Evolutionary conservation across 176 grass and related monocot species (phyloP).

Genomic region (Carex scoparia): DNA sequence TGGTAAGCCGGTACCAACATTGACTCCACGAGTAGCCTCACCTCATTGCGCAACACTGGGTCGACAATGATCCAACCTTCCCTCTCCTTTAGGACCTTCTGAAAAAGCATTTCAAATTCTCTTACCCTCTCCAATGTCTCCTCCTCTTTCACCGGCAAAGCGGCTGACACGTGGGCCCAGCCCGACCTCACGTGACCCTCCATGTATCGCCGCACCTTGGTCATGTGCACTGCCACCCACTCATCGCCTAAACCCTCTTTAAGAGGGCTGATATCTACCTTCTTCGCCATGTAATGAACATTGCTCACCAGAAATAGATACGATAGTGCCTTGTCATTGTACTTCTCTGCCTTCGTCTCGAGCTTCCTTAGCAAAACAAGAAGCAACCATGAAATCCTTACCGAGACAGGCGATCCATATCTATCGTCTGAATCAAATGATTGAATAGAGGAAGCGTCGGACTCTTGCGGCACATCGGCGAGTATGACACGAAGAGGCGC

Average conservation of each 20-base stretch:
- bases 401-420: conserved; percentile 4
- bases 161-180: conserved; percentile 29
- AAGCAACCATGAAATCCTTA: conserved; percentile 36
- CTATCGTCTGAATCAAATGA: not conserved
- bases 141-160: conserved; percentile 25
- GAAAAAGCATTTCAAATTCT: not conserved
- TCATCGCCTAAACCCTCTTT: conserved; percentile 33
- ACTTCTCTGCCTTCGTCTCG: conserved; percentile 55
- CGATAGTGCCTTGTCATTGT: conserved; percentile 35
- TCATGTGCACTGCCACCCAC: conserved; percentile 40
- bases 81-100: conserved; percentile 19
- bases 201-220: conserved; percentile 42
- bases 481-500: conserved; percentile 7
- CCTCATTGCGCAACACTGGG: conserved; percentile 17
- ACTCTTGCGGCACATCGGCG: not conserved
- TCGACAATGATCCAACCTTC: conserved; percentile 50
- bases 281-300: conserved; percentile 48
- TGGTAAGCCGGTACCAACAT: conserved; percentile 49
- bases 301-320: conserved; percentile 80
- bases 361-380: conserved; percentile 53
- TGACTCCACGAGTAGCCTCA: conserved; percentile 32
- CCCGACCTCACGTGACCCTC: conserved; percentile 33
- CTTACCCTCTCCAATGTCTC: conserved; percentile 26
- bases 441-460: not conserved
- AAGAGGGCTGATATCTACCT: conserved; percentile 34